phyloP scores from a whole-genome alignment of 805 yeast species.

The Starmerella bacillaris region DNA sequence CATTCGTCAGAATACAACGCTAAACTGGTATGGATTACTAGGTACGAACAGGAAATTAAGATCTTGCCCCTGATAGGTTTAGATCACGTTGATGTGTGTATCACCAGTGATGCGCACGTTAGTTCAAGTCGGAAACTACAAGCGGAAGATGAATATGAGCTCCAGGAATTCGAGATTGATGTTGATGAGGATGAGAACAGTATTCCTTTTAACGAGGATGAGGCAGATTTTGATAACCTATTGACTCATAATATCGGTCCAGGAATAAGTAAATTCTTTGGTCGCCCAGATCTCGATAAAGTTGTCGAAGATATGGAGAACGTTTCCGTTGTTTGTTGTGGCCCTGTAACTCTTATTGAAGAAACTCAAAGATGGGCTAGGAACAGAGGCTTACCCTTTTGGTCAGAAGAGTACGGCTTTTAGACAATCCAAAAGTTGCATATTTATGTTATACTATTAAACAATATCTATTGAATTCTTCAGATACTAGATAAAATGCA shows the following conservation, averaged over 20 bases:
- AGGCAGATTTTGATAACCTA: conserved; percentile 1
- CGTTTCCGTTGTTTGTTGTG: conserved; percentile 17
- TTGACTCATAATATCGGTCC: not conserved
- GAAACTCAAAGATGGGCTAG: conserved; percentile 16
- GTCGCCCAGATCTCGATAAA: conserved; percentile 9
- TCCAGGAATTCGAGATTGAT: conserved; percentile 7
- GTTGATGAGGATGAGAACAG: conserved; percentile 4
- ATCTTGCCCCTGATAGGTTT: conserved; percentile 8
- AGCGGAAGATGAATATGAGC: conserved; percentile 7
- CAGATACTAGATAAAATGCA: not conserved
- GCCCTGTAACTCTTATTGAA: conserved; percentile 14
- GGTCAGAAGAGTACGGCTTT: conserved; percentile 15
- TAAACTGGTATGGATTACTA: conserved; percentile 11
- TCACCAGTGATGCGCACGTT: conserved; percentile 9
- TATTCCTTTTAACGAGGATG: conserved; percentile 3
- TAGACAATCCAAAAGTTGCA: conserved; percentile 7
- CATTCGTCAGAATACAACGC: not conserved
- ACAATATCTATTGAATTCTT: not conserved
- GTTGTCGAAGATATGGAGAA: not conserved
- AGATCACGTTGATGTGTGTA: conserved; percentile 11
- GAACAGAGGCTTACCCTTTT: conserved; percentile 5
- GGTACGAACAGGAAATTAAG: conserved; percentile 2
- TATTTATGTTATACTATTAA: conserved; percentile 9
- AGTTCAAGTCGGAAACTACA: too few species aligned
- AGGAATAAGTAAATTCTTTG: conserved; percentile 5